Percentiles rank a stretch among this genome's conserved stretches.
Evolutionary conservation across 2,329 filamentous ascomycete genomes (phyloP).

Genomic region (Leptosphaerulina australis): DNA sequence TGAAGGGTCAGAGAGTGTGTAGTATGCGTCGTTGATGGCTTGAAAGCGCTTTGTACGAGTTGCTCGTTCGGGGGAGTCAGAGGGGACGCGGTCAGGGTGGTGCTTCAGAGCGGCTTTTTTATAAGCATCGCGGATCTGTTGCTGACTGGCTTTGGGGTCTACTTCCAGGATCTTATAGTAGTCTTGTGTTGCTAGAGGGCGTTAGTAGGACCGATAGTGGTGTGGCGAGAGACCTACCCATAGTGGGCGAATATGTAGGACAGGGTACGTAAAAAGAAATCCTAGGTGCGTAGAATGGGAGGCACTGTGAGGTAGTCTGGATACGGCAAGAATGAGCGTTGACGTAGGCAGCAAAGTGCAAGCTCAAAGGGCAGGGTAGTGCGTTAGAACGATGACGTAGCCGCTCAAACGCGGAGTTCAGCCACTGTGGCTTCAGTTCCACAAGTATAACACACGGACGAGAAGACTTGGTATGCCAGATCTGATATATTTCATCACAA

Average conservation of each 20-base stretch:
- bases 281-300: too few species aligned
- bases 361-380: conserved; percentile 10
- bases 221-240: background rate
- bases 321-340: background rate
- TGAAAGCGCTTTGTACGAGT: conserved; percentile 87
- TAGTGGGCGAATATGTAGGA: background rate
- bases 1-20: conserved; percentile 79
- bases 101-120: conserved; percentile 91
- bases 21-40: conserved; percentile 91
- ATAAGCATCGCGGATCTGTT: conserved; percentile 92
- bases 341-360: conserved; percentile 3
- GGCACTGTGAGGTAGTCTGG: background rate
- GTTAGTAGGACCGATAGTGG: conserved; percentile 1
- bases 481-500: background rate
- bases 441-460: conserved; percentile 5
- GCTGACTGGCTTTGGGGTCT: conserved; percentile 72
- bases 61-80: conserved; percentile 80
- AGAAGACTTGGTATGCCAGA: too few species aligned
- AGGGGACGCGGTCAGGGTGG: conserved; percentile 87
- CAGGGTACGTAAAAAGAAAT: background rate
- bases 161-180: conserved; percentile 64
- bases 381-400: conserved; percentile 10
- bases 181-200: conserved; percentile 7
- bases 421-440: conserved; percentile 23
- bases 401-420: conserved; percentile 8